Conservation (phyloP, 2,329 filamentous ascomycete genomes). For the Verticillium zaregamsianum region DNA sequence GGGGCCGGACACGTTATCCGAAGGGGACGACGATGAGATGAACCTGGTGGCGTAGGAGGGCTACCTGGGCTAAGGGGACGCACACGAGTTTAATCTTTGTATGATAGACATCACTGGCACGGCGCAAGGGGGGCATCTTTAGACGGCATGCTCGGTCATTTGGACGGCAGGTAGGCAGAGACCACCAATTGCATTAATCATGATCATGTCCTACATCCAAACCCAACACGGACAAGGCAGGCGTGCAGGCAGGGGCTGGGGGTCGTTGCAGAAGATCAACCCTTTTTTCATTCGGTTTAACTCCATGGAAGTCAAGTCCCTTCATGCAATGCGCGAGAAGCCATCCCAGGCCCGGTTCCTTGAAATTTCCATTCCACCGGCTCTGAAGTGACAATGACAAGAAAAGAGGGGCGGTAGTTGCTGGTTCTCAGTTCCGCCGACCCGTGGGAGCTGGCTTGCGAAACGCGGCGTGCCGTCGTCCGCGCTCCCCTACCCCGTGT, state of each 20-base stretch:
- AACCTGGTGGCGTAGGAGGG: conserved; percentile 33
- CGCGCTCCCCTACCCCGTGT: conserved; percentile 2
- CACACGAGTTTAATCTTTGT: neutral
- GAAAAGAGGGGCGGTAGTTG: neutral
- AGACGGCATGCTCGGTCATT: neutral
- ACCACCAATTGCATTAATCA: neutral
- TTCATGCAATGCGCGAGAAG: conserved; percentile 15
- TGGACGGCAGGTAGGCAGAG: neutral
- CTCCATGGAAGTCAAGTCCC: conserved; percentile 11
- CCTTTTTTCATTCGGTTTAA: conserved; percentile 15
- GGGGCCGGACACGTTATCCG: conserved; percentile 11
- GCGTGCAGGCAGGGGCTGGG: neutral
- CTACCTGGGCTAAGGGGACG: neutral
- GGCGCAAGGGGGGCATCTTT: neutral
- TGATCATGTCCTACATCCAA: neutral
- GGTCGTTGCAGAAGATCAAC: conserved; percentile 7
- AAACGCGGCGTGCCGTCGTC: neutral
- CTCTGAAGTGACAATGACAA: conserved; percentile 7
- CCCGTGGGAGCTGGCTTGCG: neutral
- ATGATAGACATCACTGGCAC: neutral
- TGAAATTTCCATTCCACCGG: conserved; percentile 8
- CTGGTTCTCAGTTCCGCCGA: conserved; percentile 7
- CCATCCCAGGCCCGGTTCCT: conserved; percentile 9
- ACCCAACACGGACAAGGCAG: neutral
- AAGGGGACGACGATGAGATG: conserved; percentile 51